A percentile compares a stretch with the other conserved stretches of the same genome.
Conservation (phyloP, 345 rosid species). For the Cardamine resedifolia region DNA sequence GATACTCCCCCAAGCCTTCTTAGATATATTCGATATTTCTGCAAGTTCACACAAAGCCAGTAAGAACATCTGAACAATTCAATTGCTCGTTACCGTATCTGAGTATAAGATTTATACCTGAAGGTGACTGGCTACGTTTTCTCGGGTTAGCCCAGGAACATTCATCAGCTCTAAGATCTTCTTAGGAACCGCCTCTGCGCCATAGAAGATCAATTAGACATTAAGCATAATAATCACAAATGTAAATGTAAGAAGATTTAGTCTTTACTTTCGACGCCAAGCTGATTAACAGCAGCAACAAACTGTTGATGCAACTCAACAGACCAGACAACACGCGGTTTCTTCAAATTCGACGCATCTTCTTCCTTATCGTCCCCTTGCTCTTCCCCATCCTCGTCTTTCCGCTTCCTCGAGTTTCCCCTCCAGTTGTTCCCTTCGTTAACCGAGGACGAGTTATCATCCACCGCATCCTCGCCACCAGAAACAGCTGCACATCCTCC, state of each 20-base stretch:
- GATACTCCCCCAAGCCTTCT: slow-evolving; percentile 93
- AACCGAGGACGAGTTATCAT: slow-evolving; percentile 68
- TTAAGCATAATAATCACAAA: background rate
- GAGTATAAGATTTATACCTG: slow-evolving; percentile 55
- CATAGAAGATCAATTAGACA: background rate
- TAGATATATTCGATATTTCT: slow-evolving; percentile 95
- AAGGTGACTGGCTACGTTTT: slow-evolving; percentile 88
- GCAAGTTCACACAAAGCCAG: slow-evolving; percentile 22
- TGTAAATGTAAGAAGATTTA: background rate
- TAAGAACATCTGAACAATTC: slow-evolving; percentile 1
- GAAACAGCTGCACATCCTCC: slow-evolving; percentile 32
- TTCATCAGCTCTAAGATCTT: slow-evolving; percentile 91
- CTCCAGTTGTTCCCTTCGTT: slow-evolving; percentile 59
- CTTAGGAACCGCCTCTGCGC: slow-evolving; percentile 87
- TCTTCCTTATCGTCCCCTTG: slow-evolving; percentile 69
- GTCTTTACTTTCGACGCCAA: slow-evolving; percentile 87
- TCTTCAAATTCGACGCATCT: slow-evolving; percentile 77
- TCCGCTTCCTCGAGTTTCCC: slow-evolving; percentile 40
- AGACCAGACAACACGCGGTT: slow-evolving; percentile 89
- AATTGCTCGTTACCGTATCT: background rate
- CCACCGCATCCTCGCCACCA: slow-evolving; percentile 34
- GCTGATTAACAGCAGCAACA: slow-evolving; percentile 81
- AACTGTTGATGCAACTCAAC: slow-evolving; percentile 91
- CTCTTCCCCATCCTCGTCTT: slow-evolving; percentile 62
- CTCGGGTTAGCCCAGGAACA: slow-evolving; percentile 90